Evolutionary conservation across 1,284 basidiomycete species (phyloP), one percentile per base, ranked within the genome.

Genomic region (Vanrija pseudolonga): DNA sequence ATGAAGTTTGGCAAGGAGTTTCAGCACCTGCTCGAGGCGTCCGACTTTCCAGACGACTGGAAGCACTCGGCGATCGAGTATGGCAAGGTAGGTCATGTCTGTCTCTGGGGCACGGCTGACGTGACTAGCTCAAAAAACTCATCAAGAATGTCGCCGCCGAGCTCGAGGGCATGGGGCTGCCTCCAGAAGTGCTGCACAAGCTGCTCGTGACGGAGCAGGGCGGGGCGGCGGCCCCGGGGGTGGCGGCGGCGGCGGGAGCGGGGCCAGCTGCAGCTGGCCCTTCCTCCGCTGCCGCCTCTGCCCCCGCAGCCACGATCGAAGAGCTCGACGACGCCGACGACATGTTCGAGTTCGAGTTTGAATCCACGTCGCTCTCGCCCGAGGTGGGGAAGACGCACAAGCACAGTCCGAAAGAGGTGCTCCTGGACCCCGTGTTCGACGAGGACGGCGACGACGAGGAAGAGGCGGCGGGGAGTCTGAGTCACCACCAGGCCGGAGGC

Each of bases 131-230:
- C 61, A 97, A 98, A 77, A 93, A 91, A 68, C 80, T 96, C 49
- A 92, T 98, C 69, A 90, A 92, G 66, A 83, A 87, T 70, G 85
- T 94, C 45, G 90, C 89, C 0, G 77, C 80, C 17, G 93, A 98
- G 73, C 84, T 98, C 26, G 81, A 84, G 8, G 81, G 83, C 7
- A 79, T 94, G 49, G 93, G 92, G 8, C 79, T 95, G 4, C 83
- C 82, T 45, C 87, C 81, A 0, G 77, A 80, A 6, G 79, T 84
- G 0, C 76, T 85, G n/a, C 74, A 81, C 47, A 76, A 78, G 47
- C 73, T 83, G 8, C 72, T 82, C 18, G 77, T 80, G 4, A 66
- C 72, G 8, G 66, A 69, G 37, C 53, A 58, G 17, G 50, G 51
- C n/a, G 47, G 38, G 5, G 24, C 18, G 6, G 39, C 18, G 38